Base-by-base conservation (phyloP, 108 stramenopile genomes). In the Epipyxis sp. region DNA sequence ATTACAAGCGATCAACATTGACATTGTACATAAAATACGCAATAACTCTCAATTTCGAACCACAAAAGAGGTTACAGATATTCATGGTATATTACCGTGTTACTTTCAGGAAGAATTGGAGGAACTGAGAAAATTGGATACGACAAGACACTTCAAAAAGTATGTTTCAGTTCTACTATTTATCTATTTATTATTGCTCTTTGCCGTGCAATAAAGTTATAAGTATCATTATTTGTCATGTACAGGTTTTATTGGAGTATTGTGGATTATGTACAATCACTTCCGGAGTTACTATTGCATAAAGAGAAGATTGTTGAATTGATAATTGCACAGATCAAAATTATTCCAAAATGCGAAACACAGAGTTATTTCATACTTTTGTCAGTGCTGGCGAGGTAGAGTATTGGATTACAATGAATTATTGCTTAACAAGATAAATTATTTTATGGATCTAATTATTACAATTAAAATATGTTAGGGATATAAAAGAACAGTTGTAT, bases 21-120 rank as follows among this genome's bases (percentile, higher is more conserved):
- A 74, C 25, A 57, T 74, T 74, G 10, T 74, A 6, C 71, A 74
- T 74, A 65, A 65, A 65, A 25, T 10, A 65, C 27, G 30, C 3
- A 32, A 65, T 6, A 65, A 25, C 34, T 65, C 20, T 37, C 35
- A 65, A 32, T 37, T 65, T 6, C 61, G 34, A 65, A 25, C 34
- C 3, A 29, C 27, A 10, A 13, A 32, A 35, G 61, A 3, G 6
- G 35, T 10, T 10, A 37, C 71, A 30, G 71, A 74, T 27, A 27
- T 3, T n/a, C n/a, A n/a, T 74, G 71, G 71, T 42, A 32, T 10
- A 37, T 34, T 29, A 35, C 10, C 42, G 16, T 74, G 71, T 39
- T 74, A 43, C 34, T 35, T 39, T 6, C 32, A 10, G 43, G 71
- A 74, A 43, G 71, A 74, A 32, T 74, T 74, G 6, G 71, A 74